A percentile compares a stretch with the other conserved stretches of the same genome.
These are phyloP conservation scores for Basidiobolus meristosporus DNA, from an alignment of 371 early-diverging fungal genomes.

Conservation along the genomic window DNA sequence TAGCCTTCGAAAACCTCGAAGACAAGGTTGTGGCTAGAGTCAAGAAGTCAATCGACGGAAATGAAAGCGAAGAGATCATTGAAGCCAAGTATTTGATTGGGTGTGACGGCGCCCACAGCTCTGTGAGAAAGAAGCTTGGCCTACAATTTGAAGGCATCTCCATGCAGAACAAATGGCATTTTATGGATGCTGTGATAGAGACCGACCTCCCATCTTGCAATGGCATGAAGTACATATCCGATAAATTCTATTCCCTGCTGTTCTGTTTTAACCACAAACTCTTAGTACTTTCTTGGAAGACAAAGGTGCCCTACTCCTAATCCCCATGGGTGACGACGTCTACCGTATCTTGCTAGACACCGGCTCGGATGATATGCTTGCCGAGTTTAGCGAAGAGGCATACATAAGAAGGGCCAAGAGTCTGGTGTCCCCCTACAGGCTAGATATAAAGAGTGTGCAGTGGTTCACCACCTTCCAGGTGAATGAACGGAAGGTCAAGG, in stretches of 20 bases:
- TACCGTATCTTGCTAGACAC: not conserved
- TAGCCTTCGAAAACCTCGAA: not conserved
- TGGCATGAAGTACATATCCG: not conserved
- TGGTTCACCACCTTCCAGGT: slow-evolving; percentile 10
- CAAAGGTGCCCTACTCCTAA: not conserved
- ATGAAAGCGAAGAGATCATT: slow-evolving; percentile 4
- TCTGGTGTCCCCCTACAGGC: slow-evolving; percentile 1
- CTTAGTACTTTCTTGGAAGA: not conserved
- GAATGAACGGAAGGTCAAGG: slow-evolving; percentile 11
- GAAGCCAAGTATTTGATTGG: slow-evolving; percentile 11
- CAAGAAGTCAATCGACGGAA: slow-evolving; percentile 1
- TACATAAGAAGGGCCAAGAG: slow-evolving; percentile 5
- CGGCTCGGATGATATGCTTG: slow-evolving; percentile 1
- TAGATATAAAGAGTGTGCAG: slow-evolving; percentile 5
- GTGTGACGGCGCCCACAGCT: slow-evolving; percentile 12
- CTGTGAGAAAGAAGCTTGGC: slow-evolving; percentile 9
- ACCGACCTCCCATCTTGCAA: not conserved
- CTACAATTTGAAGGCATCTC: slow-evolving; percentile 9
- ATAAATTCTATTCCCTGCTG: not conserved
- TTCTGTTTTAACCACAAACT: not conserved
- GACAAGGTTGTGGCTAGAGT: slow-evolving; percentile 1
- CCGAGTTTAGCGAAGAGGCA: slow-evolving; percentile 3
- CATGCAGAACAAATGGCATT: not conserved
- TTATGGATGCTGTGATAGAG: slow-evolving; percentile 3
- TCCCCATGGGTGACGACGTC: not conserved